These are phyloP conservation scores for Cytospora chrysosperma DNA, from an alignment of 2,329 filamentous ascomycete species.

Conservation along the genomic window DNA sequence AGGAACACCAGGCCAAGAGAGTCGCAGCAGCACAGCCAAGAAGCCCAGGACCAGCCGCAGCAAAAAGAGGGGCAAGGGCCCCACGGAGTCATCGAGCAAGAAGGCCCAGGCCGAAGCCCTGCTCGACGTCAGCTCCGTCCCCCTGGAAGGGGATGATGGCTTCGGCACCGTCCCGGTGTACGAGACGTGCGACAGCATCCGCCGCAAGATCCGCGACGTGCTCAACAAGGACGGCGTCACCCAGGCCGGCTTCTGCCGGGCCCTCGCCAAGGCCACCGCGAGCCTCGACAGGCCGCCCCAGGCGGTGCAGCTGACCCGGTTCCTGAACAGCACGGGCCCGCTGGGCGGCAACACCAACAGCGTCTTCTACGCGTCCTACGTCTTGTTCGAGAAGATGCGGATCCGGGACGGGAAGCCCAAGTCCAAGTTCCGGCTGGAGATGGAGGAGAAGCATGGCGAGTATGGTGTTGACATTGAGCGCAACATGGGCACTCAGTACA, in stretches of 20 bases:
- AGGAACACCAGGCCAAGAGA: not conserved
- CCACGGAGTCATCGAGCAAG: not conserved
- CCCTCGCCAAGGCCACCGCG: conserved; percentile 41
- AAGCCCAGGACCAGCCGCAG: not conserved
- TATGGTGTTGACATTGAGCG: not conserved
- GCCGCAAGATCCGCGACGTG: conserved; percentile 53
- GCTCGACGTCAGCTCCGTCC: conserved; percentile 34
- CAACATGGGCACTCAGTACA: not conserved
- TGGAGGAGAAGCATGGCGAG: conserved; percentile 40
- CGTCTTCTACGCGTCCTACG: conserved; percentile 55
- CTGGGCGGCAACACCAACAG: conserved; percentile 43
- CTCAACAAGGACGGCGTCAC: conserved; percentile 47
- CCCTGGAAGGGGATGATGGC: conserved; percentile 44
- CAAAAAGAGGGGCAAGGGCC: not conserved
- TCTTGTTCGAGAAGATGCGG: conserved; percentile 60
- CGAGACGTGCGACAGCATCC: conserved; percentile 58
- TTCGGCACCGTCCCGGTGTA: conserved; percentile 46
- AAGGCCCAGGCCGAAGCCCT: conserved; percentile 1
- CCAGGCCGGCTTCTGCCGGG: conserved; percentile 48
- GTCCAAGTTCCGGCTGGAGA: conserved; percentile 46
- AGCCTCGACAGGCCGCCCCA: conserved; percentile 36
- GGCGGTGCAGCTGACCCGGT: conserved; percentile 42
- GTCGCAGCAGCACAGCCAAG: not conserved
- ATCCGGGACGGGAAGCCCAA: conserved; percentile 53
- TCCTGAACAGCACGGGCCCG: conserved; percentile 49